phyloP scores from a whole-genome alignment of 116 monocot species.

The Zostera marina region DNA sequence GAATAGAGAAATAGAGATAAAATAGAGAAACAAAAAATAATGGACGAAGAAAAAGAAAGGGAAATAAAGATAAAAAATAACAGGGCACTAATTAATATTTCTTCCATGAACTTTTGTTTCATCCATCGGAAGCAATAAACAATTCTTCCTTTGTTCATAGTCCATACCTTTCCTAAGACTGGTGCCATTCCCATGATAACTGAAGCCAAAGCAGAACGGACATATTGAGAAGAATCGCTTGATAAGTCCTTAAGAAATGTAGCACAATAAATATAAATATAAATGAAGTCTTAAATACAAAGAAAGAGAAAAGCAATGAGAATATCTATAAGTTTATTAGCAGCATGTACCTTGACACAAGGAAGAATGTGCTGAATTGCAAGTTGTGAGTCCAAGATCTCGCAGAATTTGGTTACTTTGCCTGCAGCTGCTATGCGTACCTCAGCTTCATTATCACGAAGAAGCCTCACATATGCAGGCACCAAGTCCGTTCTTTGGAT shows the following conservation, averaged over 20 bases:
- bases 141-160: constrained; percentile 1
- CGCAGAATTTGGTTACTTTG: constrained; percentile 67
- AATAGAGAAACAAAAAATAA: constrained; percentile 8
- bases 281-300: neutral
- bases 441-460: constrained; percentile 73
- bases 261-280: neutral
- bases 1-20: constrained; percentile 26
- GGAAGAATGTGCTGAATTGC: constrained; percentile 44
- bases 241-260: constrained; percentile 11
- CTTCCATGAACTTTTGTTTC: no score
- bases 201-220: constrained; percentile 22
- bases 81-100: constrained; percentile 4
- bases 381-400: constrained; percentile 40
- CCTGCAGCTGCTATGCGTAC: constrained; percentile 74
- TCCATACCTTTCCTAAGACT: constrained; percentile 18
- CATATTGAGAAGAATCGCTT: constrained; percentile 22
- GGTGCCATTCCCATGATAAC: constrained; percentile 30
- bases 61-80: constrained; percentile 34
- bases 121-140: neutral
- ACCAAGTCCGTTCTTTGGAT: constrained; percentile 33
- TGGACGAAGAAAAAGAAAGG: constrained; percentile 16
- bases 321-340: neutral
- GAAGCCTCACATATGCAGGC: constrained; percentile 65
- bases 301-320: neutral
- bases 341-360: constrained; percentile 18